A percentile compares a stretch with the other conserved stretches of the same genome.
phyloP scores from a whole-genome alignment of 148 eudicot genomes.

The Silene uniflora region DNA sequence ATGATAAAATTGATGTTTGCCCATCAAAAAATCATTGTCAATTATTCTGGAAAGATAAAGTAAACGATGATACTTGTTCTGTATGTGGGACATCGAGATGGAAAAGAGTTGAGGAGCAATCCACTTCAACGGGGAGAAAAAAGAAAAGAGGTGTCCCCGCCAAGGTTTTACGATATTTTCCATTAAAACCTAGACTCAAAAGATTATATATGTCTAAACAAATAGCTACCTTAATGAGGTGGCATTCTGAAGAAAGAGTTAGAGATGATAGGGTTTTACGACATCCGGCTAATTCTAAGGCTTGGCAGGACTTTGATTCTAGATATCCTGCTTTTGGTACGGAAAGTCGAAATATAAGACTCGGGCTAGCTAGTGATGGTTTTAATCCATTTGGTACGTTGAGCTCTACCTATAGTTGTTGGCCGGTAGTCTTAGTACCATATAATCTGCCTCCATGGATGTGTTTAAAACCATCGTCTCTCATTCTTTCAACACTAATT shows the following conservation, averaged over 20 bases:
- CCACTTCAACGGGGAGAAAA: not conserved
- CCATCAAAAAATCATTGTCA: constrained; percentile 8
- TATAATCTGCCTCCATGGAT: not conserved
- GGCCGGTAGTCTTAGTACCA: not conserved
- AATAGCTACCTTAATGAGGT: not conserved
- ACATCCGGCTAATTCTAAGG: no score
- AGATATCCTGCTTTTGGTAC: no score
- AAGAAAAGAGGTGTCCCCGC: not conserved
- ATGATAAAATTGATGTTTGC: not conserved
- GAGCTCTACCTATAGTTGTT: not conserved
- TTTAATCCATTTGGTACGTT: no score
- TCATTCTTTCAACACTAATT: not conserved
- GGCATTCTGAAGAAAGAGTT: not conserved
- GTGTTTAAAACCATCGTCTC: not conserved
- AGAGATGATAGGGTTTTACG: not conserved
- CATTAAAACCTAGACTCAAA: no score
- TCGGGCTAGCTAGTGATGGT: not conserved
- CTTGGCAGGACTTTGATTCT: no score
- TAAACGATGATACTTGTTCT: not conserved
- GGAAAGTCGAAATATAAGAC: not conserved
- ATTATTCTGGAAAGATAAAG: constrained; percentile 1
- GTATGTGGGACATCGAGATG: not conserved
- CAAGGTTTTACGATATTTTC: not conserved
- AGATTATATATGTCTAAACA: not conserved
- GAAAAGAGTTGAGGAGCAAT: not conserved